Percentiles rank a stretch among this genome's conserved stretches.
Evolutionary conservation across 495 filamentous ascomycete species (phyloP).

Genomic region (Penicillium canariense): DNA sequence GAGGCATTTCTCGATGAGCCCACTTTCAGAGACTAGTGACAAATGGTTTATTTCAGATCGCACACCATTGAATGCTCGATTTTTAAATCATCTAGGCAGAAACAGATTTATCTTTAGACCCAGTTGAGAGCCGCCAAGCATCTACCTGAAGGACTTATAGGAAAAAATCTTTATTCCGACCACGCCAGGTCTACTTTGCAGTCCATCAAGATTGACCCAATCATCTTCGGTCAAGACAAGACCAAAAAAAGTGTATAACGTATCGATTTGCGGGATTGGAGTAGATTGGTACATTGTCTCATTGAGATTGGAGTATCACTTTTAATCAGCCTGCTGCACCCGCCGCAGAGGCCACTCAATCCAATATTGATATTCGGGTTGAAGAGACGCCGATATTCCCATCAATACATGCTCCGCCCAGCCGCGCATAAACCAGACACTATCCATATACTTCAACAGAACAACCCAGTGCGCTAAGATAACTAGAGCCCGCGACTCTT

Average conservation of each 20-base stretch:
- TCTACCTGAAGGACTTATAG: no score
- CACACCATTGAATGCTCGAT: not conserved
- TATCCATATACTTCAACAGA: conserved; percentile 34
- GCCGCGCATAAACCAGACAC: conserved; percentile 37
- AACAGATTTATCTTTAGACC: conserved; percentile 2
- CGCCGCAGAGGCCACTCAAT: conserved; percentile 33
- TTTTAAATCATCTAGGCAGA: conserved; percentile 1
- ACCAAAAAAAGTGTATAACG: no score
- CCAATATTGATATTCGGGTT: conserved; percentile 22
- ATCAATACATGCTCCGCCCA: conserved; percentile 40
- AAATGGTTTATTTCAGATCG: not conserved
- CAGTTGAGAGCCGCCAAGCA: no score
- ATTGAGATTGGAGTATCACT: not conserved
- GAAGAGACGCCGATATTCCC: conserved; percentile 27
- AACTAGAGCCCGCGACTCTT: conserved; percentile 36
- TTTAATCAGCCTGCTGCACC: not conserved
- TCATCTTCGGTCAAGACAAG: no score
- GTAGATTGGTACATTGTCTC: no score
- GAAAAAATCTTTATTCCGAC: no score
- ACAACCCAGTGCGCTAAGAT: conserved; percentile 44
- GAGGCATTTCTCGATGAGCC: not conserved
- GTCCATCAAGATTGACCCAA: no score
- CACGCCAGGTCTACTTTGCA: no score
- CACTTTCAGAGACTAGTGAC: not conserved
- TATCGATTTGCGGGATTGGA: no score